Conservation (phyloP, 768 basidiomycete species). For the Cystobasidium ongulense region DNA sequence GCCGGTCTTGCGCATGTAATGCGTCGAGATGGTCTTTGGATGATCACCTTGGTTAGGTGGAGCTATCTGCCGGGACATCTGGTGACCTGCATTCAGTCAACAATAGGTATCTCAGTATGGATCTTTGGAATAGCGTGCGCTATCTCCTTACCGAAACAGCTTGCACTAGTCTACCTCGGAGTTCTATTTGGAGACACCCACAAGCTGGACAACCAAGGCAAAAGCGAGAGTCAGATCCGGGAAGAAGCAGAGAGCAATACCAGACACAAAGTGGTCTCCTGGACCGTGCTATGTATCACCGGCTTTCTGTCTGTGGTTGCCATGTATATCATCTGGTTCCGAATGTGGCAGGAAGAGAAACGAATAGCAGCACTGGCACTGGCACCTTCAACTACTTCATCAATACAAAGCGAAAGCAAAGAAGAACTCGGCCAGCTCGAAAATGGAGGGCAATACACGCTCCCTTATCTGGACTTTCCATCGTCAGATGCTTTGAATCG, state of each 20-base stretch:
- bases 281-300: constrained; percentile 17
- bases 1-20: constrained; percentile 2
- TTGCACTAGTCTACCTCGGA: constrained; percentile 16
- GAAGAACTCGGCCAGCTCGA: neutral
- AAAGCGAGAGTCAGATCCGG: neutral
- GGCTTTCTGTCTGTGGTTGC: constrained; percentile 7
- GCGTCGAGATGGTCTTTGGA: constrained; percentile 16
- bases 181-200: constrained; percentile 13
- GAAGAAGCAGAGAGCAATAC: constrained; percentile 4
- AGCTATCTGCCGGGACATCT: constrained; percentile 11
- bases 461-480: neutral
- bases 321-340: constrained; percentile 24
- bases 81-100: neutral
- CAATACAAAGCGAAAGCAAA: neutral
- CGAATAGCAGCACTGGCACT: neutral
- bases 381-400: neutral
- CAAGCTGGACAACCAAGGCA: neutral
- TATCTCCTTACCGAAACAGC: constrained; percentile 16
- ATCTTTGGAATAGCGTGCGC: constrained; percentile 15
- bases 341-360: constrained; percentile 6
- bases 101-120: constrained; percentile 18
- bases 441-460: neutral
- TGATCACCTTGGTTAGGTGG: constrained; percentile 16
- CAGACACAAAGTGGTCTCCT: constrained; percentile 4
- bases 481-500: neutral